Evolutionary conservation across 345 rosid species (phyloP).

Genomic region (Odontarrhena argentea): DNA sequence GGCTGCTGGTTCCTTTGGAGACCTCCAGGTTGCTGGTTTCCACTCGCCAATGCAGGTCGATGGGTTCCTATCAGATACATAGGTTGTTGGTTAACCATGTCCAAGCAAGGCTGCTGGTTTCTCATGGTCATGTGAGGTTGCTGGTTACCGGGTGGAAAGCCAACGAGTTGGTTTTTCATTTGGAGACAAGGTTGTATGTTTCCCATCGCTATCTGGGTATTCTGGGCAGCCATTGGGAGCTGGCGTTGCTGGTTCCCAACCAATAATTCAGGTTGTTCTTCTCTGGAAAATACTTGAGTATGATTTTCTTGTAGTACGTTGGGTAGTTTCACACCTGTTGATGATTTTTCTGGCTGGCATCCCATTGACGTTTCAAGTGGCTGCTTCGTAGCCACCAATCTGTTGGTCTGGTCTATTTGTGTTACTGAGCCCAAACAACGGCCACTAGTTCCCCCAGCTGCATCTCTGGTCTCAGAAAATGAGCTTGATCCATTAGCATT

Average conservation of each 20-base stretch:
- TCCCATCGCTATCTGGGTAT: constrained; percentile 17
- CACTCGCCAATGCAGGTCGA: constrained; percentile 27
- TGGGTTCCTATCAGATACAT: constrained; percentile 30
- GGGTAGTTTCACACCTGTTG: constrained; percentile 11
- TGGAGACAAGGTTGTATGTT: constrained; percentile 37
- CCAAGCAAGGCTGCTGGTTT: constrained; percentile 42
- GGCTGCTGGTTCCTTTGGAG: constrained; percentile 28
- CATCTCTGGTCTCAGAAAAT: constrained; percentile 31
- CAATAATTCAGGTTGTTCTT: constrained; percentile 29
- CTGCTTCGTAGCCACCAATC: constrained; percentile 24
- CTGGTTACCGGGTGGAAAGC: constrained; percentile 30
- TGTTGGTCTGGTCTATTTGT: constrained; percentile 43
- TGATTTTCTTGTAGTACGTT: constrained; percentile 18
- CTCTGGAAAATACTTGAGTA: constrained; percentile 19
- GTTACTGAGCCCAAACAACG: constrained; percentile 27
- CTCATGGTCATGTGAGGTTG: constrained; percentile 25
- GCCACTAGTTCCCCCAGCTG: constrained; percentile 27
- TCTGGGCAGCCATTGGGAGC: constrained; percentile 28
- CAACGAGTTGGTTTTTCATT: constrained; percentile 30
- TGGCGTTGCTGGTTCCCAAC: constrained; percentile 34
- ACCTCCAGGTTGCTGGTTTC: constrained; percentile 35
- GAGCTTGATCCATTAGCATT: constrained; percentile 35
- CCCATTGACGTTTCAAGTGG: constrained; percentile 15
- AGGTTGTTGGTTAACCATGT: constrained; percentile 34
- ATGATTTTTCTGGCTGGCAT: constrained; percentile 21